Percentiles rank a stretch among this genome's conserved stretches.
phyloP scores from a whole-genome alignment of 2,329 filamentous ascomycete genomes.

The Fusarium tuaranense region DNA sequence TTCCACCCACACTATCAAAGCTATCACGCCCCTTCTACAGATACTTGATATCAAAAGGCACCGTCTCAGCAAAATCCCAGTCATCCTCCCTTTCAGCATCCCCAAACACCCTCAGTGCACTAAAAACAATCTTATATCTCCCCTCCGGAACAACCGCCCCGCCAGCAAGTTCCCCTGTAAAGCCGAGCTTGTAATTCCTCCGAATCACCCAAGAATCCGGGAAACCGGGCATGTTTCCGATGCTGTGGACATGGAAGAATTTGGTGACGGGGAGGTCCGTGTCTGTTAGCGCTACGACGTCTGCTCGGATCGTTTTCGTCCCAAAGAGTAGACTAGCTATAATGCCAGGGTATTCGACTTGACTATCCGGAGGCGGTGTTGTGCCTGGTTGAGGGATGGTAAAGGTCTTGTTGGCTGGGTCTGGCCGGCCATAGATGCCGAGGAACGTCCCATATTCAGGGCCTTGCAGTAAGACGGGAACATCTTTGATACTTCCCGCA shows the following conservation, averaged over 20 bases:
- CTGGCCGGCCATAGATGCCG: neutral
- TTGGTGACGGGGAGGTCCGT: neutral
- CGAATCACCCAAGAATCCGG: neutral
- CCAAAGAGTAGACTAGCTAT: neutral
- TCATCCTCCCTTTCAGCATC: neutral
- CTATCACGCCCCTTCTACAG: neutral
- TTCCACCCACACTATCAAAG: neutral
- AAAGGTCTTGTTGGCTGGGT: neutral
- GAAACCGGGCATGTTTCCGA: neutral
- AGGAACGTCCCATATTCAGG: neutral
- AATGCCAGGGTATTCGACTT: neutral
- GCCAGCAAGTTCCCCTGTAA: neutral
- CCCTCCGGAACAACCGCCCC: neutral
- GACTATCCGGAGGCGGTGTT: neutral
- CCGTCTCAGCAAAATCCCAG: neutral
- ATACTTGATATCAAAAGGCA: conserved; percentile 17
- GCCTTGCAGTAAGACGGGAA: neutral
- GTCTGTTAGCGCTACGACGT: neutral
- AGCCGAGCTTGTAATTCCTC: neutral
- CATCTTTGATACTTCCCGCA: neutral
- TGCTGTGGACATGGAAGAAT: neutral
- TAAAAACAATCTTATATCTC: neutral
- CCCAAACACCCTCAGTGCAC: neutral
- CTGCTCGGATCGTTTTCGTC: neutral
- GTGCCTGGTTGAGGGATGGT: neutral